These are phyloP conservation scores for carrot (Daucus carota) DNA, from an alignment of 129 eudicot genomes.

Conservation along the genomic window DNA sequence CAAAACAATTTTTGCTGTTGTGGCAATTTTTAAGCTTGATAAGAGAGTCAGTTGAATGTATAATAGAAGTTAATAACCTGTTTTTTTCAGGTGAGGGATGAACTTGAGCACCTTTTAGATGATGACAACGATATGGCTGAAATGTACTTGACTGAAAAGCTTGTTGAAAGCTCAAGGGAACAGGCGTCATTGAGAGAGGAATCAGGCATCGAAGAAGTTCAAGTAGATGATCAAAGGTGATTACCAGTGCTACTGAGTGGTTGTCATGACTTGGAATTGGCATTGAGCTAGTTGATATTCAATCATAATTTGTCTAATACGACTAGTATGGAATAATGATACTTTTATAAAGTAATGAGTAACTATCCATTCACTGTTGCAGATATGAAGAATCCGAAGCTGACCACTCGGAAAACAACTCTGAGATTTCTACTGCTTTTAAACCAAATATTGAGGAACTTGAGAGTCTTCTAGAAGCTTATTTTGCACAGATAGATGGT, in stretches of 20 bases:
- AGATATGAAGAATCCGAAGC: conserved; percentile 13
- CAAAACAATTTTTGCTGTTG: not conserved
- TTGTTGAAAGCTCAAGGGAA: conserved; percentile 23
- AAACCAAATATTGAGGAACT: conserved; percentile 49
- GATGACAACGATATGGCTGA: conserved; percentile 68
- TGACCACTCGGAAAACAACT: conserved; percentile 2
- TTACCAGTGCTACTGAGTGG: not conserved
- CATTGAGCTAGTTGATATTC: conserved; percentile 9
- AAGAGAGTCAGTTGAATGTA: not conserved
- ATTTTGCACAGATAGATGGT: conserved; percentile 59
- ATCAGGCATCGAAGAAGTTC: conserved; percentile 19
- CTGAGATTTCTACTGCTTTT: conserved; percentile 27
- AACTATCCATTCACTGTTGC: not conserved
- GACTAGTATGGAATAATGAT: conserved; percentile 15
- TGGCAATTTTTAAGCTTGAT: not conserved
- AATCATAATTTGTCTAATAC: conserved; percentile 15
- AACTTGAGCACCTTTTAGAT: conserved; percentile 57
- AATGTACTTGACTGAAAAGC: conserved; percentile 53
- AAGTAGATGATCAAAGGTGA: conserved; percentile 27
- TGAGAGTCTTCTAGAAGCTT: conserved; percentile 61
- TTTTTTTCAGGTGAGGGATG: conserved; percentile 45
- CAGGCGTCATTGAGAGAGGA: conserved; percentile 13
- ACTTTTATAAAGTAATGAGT: not conserved
- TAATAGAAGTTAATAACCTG: not conserved
- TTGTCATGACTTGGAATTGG: not conserved